A percentile compares a stretch with the other conserved stretches of the same genome.
These are phyloP conservation scores for Kwoniella dendrophila DNA, from an alignment of 768 basidiomycete species.

Conservation along the genomic window DNA sequence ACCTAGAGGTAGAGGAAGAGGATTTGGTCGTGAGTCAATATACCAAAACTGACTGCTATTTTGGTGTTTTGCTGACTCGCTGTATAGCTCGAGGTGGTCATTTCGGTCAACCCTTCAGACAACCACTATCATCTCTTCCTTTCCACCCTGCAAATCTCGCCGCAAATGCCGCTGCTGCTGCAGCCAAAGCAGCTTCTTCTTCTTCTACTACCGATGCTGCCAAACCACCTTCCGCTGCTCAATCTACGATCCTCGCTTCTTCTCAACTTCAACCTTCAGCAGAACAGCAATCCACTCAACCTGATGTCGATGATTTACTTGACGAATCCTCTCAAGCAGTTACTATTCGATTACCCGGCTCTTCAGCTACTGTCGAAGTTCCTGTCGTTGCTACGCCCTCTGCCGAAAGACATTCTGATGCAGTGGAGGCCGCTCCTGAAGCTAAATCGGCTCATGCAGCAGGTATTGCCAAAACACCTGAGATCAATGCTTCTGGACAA, in stretches of 20 bases:
- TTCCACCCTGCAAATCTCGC: slow-evolving; percentile 15
- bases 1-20: slow-evolving; percentile 27
- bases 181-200: slow-evolving; percentile 1
- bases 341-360: slow-evolving; percentile 40
- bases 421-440: background rate
- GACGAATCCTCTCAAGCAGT: slow-evolving; percentile 21
- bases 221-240: background rate
- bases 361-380: slow-evolving; percentile 16
- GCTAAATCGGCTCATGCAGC: background rate
- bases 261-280: background rate
- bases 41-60: no score
- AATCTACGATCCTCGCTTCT: background rate
- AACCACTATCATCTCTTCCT: slow-evolving; percentile 14
- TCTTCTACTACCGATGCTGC: background rate
- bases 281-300: slow-evolving; percentile 31
- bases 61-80: no score
- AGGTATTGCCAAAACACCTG: slow-evolving; percentile 9
- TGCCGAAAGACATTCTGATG: background rate
- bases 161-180: slow-evolving; percentile 3
- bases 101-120: slow-evolving; percentile 17
- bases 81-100: slow-evolving; percentile 29
- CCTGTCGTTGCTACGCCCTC: background rate
- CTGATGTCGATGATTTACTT: slow-evolving; percentile 35
- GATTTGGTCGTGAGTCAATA: slow-evolving; percentile 29
- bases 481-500: slow-evolving; percentile 17